Base-by-base conservation (phyloP, 306 rosid genomes). In the Leucaena leucocephala region DNA sequence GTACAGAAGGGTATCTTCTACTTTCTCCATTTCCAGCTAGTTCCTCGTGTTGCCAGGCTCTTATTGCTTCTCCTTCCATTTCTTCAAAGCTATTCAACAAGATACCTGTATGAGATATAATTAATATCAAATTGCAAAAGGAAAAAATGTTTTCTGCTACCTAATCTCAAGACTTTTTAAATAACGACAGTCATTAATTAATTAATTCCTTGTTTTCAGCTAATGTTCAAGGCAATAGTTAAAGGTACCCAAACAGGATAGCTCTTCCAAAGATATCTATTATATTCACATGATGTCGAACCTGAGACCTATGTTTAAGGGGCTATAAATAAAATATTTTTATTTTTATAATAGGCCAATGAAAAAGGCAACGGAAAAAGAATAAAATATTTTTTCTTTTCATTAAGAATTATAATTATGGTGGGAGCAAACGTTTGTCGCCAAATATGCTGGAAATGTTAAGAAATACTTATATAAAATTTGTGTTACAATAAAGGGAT, bases 21-120 rank as follows among this genome's bases (percentile, higher is more conserved):
- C 5, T n/a, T 40, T 38, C 35, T 17, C 45, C 50, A 17, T 17
- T 40, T 67, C 35, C 15, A n/a, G 59, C 22, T 39, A 11, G 8
- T 40, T 19, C 35, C 4, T 16, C 45, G 46, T 38, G 6, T 39
- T 40, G 50, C 72, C 72, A 67, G 35, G 72, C 50, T 67, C 8
- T 39, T 67, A 67, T 40, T 9, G 72, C 72, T 5, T 6, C 72
- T 67, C 13, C 72, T 40, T 67, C 72, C 72, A 67, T 40, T 67
- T 40, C 72, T 16, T 22, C 14, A 15, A 67, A 67, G 72, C 72
- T 67, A n/a, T 67, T 67, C 50, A 67, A 9, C 42, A 67, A 1
- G 35, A 67, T 42, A 40, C 72, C 72, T 67, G 35, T 5, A n/a
- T 0, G 15, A 39, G 49, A 17, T 36, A 34, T 1, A 13, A 63